Conservation (phyloP, 148 eudicot genomes). For the Arctostaphylos glauca region DNA sequence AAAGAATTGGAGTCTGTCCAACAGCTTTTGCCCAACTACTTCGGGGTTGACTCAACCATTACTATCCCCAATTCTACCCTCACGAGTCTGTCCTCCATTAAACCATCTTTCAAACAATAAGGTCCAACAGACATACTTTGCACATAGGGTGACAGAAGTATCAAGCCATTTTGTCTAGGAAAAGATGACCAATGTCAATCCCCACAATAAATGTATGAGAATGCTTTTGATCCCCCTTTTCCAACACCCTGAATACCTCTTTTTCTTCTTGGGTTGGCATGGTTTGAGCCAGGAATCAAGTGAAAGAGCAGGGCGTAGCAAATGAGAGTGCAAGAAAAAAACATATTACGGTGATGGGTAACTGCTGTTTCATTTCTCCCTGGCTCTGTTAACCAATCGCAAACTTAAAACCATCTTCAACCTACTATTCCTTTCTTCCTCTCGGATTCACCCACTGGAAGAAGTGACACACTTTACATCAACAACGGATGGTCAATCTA, state of each 20-base stretch:
- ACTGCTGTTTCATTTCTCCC: neutral
- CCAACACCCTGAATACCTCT: neutral
- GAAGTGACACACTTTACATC: neutral
- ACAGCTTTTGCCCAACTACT: neutral
- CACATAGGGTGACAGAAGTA: neutral
- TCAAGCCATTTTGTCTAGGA: neutral
- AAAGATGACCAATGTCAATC: neutral
- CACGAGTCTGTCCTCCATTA: neutral
- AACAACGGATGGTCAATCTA: neutral
- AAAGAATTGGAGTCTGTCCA: neutral
- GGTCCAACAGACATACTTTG: neutral
- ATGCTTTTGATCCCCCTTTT: neutral
- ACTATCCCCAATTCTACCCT: neutral
- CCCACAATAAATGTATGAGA: neutral
- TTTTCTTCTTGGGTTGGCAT: neutral
- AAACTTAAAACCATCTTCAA: neutral
- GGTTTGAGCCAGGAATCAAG: neutral
- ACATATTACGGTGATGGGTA: neutral
- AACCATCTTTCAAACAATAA: neutral
- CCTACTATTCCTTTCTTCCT: neutral
- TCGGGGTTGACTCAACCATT: neutral
- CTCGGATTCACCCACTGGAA: neutral
- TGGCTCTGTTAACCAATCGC: neutral
- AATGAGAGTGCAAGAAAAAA: neutral
- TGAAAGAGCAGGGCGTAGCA: neutral